Conservation (phyloP, 345 rosid species). For the Erodium maritimum region DNA sequence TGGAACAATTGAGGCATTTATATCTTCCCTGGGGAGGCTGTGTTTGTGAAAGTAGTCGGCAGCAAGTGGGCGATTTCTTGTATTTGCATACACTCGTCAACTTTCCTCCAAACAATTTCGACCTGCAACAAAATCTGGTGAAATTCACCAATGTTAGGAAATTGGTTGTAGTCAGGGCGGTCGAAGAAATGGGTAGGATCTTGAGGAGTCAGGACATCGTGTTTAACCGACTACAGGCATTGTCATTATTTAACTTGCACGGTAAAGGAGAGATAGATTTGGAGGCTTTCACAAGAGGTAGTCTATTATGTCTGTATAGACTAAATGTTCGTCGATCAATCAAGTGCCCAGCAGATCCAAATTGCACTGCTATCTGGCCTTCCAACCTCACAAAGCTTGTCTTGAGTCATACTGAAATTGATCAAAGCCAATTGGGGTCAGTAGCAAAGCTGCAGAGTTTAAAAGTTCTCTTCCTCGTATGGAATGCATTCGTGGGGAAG, state of each 20-base stretch:
- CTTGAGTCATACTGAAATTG: no score
- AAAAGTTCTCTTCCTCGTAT: no score
- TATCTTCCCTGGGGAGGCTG: slow-evolving; percentile 9
- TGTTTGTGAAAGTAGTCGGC: background rate
- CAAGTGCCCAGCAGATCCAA: no score
- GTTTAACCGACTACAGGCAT: slow-evolving; percentile 1
- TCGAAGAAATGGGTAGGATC: background rate
- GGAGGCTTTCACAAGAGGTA: background rate
- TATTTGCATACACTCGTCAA: slow-evolving; percentile 11
- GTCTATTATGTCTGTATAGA: slow-evolving; percentile 4
- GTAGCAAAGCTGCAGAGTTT: no score
- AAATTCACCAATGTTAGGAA: slow-evolving; percentile 9
- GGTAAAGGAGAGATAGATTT: background rate
- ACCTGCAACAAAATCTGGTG: background rate
- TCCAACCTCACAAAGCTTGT: no score
- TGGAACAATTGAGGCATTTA: slow-evolving; percentile 15
- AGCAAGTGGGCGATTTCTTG: slow-evolving; percentile 6
- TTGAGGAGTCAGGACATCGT: slow-evolving; percentile 1
- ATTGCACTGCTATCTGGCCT: no score
- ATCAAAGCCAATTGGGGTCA: no score
- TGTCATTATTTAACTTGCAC: no score
- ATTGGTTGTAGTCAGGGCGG: background rate
- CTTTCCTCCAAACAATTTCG: slow-evolving; percentile 8
- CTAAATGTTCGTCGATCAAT: background rate
- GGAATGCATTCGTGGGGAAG: no score